phyloP scores from a whole-genome alignment of 2,329 filamentous ascomycete genomes.

The Colletotrichum chlorophyti region DNA sequence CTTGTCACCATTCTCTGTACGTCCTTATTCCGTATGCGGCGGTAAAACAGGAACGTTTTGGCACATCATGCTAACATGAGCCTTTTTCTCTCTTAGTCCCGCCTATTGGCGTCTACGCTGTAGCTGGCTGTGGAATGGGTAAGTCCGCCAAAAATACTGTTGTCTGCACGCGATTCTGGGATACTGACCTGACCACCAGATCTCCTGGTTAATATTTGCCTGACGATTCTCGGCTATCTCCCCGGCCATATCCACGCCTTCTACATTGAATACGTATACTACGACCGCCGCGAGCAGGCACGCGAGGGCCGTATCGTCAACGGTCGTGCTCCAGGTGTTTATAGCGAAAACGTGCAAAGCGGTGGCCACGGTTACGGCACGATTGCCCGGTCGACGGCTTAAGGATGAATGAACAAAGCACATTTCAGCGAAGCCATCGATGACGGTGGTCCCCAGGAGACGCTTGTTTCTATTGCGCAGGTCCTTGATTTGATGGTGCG shows the following conservation, averaged over 20 bases:
- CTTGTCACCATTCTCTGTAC: conserved; percentile 61
- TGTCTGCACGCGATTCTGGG: not conserved
- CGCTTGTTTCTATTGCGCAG: no score
- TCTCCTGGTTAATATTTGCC: conserved; percentile 70
- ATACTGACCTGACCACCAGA: conserved; percentile 43
- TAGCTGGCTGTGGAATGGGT: conserved; percentile 69
- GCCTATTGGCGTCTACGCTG: conserved; percentile 67
- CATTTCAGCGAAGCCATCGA: not conserved
- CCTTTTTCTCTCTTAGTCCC: no score
- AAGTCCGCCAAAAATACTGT: conserved; percentile 33
- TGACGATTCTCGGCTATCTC: conserved; percentile 74
- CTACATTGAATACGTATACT: conserved; percentile 85
- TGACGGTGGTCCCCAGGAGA: not conserved
- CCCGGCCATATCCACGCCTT: conserved; percentile 83
- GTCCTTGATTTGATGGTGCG: no score
- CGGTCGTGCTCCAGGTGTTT: conserved; percentile 70
- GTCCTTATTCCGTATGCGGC: no score
- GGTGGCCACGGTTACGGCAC: conserved; percentile 68
- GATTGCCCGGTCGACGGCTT: conserved; percentile 35
- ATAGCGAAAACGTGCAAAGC: conserved; percentile 74
- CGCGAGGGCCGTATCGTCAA: conserved; percentile 61
- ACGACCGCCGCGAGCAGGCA: conserved; percentile 71
- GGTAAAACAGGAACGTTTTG: not conserved
- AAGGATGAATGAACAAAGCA: not conserved
- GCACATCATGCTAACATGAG: conserved; percentile 29